phyloP scores from a whole-genome alignment of 257 asterid species.

The Solanum okadae region DNA sequence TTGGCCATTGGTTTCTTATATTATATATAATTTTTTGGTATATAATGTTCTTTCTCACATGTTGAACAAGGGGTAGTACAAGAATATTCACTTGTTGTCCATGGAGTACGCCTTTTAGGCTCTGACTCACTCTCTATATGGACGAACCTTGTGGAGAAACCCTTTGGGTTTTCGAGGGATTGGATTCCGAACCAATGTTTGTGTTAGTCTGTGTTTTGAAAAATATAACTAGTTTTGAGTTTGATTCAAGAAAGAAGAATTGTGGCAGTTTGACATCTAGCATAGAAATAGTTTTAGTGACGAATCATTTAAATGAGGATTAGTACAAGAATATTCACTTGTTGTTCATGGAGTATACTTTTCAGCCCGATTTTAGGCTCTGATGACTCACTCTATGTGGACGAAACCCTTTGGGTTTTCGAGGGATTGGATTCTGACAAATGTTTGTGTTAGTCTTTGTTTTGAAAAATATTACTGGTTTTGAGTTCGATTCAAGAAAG shows the following conservation, averaged over 20 bases:
- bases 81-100: background rate
- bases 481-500: background rate
- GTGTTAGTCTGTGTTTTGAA: background rate
- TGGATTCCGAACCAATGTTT: background rate
- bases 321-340: background rate
- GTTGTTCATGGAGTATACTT: background rate
- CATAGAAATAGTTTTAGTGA: background rate
- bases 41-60: background rate
- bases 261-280: background rate
- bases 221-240: background rate
- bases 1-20: background rate
- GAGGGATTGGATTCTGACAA: background rate
- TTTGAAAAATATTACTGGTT: background rate
- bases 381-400: background rate
- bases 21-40: background rate
- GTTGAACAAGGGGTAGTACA: background rate
- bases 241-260: background rate
- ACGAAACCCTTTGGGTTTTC: background rate
- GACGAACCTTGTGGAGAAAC: background rate
- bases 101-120: background rate
- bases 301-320: background rate
- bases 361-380: background rate
- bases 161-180: background rate
- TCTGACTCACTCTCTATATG: background rate
- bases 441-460: background rate